Base-by-base conservation (phyloP, 495 filamentous ascomycete species). In the Aspergillus cavernicola region DNA sequence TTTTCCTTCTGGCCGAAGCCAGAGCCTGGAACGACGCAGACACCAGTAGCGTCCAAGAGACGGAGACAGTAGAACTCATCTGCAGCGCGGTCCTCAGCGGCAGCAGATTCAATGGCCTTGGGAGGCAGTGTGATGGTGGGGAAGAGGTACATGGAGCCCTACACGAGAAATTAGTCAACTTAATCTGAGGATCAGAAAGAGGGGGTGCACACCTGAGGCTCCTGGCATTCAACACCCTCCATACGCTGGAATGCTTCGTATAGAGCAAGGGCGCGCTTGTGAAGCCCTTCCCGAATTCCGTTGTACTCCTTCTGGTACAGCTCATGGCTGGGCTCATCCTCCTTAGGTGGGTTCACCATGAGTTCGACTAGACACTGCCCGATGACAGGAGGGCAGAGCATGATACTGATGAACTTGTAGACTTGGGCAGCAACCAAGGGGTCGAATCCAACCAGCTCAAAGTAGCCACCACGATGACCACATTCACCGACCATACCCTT, bases 401-500 rank as follows among this genome's bases (percentile, higher is more conserved):
- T 89, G 72, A 98, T 97, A 61, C 87, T 92, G 59, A 97, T 86
- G 66, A 96, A 92, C 75, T 98, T 98, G 81, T 98, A 98, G 69
- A 98, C 90, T 78, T 97, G 87, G 46, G 85, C 90, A 53, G 85
- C 83, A 51, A 98, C 95, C 60, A 85, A 77, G 11, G 84, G 79
- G 67, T 93, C 85, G 70, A 98, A 97, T 52, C 87, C 87, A 49
- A 88, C 80, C 50, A 98, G 81, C 73, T 98, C 93, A 66, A 97
- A 97, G 76, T 93, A 98, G 42, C 93, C 93, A 56, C 91, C 95
- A 35, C 93, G 89, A 72, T 98, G 93, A 33, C 93, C 95, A 65
- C 92, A 97, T 74, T 97, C 92, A 61, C 92, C 92, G 10, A 97
- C 88, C 92, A 97, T 96, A 61, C 92, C 92, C 82, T 97, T 97